phyloP scores from a whole-genome alignment of 2,329 filamentous ascomycete species.

The Shiraia bambusicola region DNA sequence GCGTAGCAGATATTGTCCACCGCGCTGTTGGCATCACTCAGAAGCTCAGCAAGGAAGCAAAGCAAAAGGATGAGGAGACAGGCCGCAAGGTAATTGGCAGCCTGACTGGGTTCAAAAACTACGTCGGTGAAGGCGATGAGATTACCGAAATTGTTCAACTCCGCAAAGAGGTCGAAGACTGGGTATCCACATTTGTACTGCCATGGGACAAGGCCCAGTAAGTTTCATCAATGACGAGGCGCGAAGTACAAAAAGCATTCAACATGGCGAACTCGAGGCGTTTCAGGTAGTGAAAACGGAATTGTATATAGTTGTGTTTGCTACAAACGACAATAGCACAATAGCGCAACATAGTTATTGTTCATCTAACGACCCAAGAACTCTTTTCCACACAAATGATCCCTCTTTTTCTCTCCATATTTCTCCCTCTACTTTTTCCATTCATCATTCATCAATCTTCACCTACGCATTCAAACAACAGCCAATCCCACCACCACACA shows the following conservation, averaged over 20 bases:
- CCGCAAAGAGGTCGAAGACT: slow-evolving; percentile 45
- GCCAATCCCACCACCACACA: too few relatives aligned
- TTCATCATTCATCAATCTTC: too few relatives aligned
- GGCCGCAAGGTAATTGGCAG: slow-evolving; percentile 44
- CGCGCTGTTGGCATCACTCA: slow-evolving; percentile 46
- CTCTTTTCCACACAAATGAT: too few relatives aligned
- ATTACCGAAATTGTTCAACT: slow-evolving; percentile 46
- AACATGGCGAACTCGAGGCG: slow-evolving; percentile 14
- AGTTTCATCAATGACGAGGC: not conserved
- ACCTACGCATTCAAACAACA: too few relatives aligned
- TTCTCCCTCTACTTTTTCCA: not conserved
- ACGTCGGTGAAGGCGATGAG: slow-evolving; percentile 45
- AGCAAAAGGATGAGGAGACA: slow-evolving; percentile 40
- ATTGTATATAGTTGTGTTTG: slow-evolving; percentile 19
- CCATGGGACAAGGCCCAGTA: slow-evolving; percentile 42
- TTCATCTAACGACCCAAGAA: slow-evolving; percentile 7
- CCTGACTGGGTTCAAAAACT: slow-evolving; percentile 46
- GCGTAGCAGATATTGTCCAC: slow-evolving; percentile 50
- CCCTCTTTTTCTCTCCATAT: not conserved
- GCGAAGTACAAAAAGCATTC: slow-evolving; percentile 10
- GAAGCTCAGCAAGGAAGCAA: slow-evolving; percentile 44
- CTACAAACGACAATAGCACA: slow-evolving; percentile 1
- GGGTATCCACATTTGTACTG: slow-evolving; percentile 46
- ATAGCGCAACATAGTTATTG: slow-evolving; percentile 11
- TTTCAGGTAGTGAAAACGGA: slow-evolving; percentile 17